phyloP scores from a whole-genome alignment of 176 grass and related monocot genomes.

The Melocanna baccifera region DNA sequence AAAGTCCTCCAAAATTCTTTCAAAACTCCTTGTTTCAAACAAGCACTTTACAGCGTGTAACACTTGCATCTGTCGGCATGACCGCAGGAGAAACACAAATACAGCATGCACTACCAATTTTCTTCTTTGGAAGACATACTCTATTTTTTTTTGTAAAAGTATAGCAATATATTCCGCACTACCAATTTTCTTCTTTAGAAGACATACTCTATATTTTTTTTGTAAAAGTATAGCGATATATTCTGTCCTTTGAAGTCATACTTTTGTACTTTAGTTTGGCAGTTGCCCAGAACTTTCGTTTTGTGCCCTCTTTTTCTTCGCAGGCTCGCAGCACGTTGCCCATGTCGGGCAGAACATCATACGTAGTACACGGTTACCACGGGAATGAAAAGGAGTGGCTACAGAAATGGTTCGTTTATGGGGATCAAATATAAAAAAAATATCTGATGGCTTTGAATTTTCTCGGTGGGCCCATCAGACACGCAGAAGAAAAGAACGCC shows the following conservation, averaged over 20 bases:
- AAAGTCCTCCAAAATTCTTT: no score
- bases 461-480: background rate
- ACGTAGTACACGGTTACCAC: background rate
- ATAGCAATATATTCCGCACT: background rate
- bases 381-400: background rate
- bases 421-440: background rate
- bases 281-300: slow-evolving; percentile 1
- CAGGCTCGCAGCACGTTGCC: background rate
- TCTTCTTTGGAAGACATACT: background rate
- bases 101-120: background rate
- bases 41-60: background rate
- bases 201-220: background rate
- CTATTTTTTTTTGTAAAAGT: background rate
- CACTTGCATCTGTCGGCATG: background rate
- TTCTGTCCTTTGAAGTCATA: background rate
- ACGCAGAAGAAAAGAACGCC: background rate
- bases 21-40: background rate
- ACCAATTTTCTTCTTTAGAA: background rate
- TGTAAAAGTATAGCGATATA: background rate
- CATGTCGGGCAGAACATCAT: background rate
- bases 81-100: background rate
- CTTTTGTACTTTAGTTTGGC: background rate
- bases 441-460: background rate
- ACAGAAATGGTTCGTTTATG: background rate
- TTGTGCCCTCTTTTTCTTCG: background rate